Conservation (phyloP, 2,329 filamentous ascomycete species). For the Monosporascus sp. region DNA sequence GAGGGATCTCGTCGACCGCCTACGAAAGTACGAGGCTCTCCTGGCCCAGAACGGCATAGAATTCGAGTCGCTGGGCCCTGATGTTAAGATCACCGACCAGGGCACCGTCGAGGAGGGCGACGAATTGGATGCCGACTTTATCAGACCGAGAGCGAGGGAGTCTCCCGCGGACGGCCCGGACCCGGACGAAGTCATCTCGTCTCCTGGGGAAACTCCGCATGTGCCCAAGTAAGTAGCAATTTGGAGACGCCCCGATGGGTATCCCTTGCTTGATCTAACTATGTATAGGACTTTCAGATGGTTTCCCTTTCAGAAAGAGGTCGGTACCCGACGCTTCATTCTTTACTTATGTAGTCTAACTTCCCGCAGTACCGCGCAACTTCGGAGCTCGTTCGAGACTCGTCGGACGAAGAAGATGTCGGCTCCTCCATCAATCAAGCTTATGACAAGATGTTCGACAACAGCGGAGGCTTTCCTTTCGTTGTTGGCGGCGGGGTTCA, state of each 20-base stretch:
- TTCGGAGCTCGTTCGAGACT: conserved; percentile 45
- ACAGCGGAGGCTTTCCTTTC: conserved; percentile 54
- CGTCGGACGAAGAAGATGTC: conserved; percentile 51
- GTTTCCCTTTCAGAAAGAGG: conserved; percentile 50
- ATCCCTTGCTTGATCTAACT: background rate
- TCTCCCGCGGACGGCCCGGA: conserved; percentile 43
- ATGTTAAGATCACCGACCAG: conserved; percentile 36
- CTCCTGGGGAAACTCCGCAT: conserved; percentile 23
- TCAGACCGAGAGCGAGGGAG: conserved; percentile 41
- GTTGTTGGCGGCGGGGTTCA: conserved; percentile 41
- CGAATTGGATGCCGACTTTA: conserved; percentile 52
- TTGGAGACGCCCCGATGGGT: background rate
- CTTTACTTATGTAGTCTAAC: conserved; percentile 11
- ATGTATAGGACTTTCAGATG: conserved; percentile 35
- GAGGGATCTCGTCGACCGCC: conserved; percentile 62
- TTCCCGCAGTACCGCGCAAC: conserved; percentile 42
- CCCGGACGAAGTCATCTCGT: conserved; percentile 24
- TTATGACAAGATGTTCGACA: conserved; percentile 54
- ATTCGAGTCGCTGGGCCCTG: conserved; percentile 62
- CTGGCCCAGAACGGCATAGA: conserved; percentile 60
- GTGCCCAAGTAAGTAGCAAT: conserved; percentile 18
- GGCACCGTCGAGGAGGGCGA: conserved; percentile 46
- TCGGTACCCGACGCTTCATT: conserved; percentile 21
- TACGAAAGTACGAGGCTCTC: conserved; percentile 63
- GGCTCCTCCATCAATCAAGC: conserved; percentile 51